Evolutionary conservation across 495 filamentous ascomycete species (phyloP).

Genomic region (Hyaloscypha hepaticicola): DNA sequence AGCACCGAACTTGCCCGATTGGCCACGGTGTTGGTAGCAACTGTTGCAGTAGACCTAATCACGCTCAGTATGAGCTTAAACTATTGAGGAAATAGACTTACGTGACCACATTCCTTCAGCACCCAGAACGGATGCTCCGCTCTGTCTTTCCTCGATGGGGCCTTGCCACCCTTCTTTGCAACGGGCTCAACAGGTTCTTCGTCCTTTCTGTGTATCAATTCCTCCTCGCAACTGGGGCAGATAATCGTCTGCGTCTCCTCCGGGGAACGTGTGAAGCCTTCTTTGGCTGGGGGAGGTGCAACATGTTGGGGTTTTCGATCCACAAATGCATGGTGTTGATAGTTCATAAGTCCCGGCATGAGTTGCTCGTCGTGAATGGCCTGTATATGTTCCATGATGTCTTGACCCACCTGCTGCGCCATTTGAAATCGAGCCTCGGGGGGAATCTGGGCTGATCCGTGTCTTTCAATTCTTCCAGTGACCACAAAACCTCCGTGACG

Average conservation of each 20-base stretch:
- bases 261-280: slow-evolving; percentile 65
- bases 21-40: slow-evolving; percentile 54
- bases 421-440: background rate
- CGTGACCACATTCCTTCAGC: slow-evolving; percentile 72
- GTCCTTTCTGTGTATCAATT: slow-evolving; percentile 54
- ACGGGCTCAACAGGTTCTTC: slow-evolving; percentile 45
- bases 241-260: slow-evolving; percentile 62
- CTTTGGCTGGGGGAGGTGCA: slow-evolving; percentile 53
- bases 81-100: slow-evolving; percentile 42
- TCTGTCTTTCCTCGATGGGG: slow-evolving; percentile 29
- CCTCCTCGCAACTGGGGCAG: slow-evolving; percentile 71
- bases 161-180: slow-evolving; percentile 25
- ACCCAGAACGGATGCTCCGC: slow-evolving; percentile 68
- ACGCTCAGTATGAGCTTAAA: slow-evolving; percentile 9
- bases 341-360: slow-evolving; percentile 36
- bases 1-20: slow-evolving; percentile 38
- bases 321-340: slow-evolving; percentile 30
- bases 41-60: slow-evolving; percentile 69
- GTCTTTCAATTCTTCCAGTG: background rate
- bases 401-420: slow-evolving; percentile 3
- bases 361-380: slow-evolving; percentile 9
- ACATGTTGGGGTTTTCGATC: slow-evolving; percentile 47
- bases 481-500: background rate
- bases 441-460: background rate
- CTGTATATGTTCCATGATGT: slow-evolving; percentile 2